These are phyloP conservation scores for Pseudocercospora musae DNA, from an alignment of 2,329 filamentous ascomycete genomes.

Conservation along the genomic window DNA sequence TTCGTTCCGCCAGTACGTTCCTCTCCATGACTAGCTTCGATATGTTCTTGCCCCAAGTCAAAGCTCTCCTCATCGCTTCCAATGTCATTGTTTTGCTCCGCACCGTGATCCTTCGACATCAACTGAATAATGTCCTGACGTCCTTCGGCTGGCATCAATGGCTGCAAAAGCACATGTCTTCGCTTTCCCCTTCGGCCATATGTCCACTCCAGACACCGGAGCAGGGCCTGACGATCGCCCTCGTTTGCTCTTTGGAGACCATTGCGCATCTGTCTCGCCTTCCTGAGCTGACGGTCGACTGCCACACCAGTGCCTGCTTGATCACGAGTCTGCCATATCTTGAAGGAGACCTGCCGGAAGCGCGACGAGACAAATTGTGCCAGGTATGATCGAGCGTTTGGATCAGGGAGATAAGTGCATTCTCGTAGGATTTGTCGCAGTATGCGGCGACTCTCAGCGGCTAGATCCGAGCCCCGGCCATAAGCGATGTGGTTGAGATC, in stretches of 20 bases:
- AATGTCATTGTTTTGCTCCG: neutral
- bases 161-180: slow-evolving; percentile 46
- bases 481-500: slow-evolving; percentile 4
- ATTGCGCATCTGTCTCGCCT: slow-evolving; percentile 45
- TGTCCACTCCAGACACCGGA: slow-evolving; percentile 52
- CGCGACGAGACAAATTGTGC: slow-evolving; percentile 46
- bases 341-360: slow-evolving; percentile 40
- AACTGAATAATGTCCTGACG: neutral
- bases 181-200: slow-evolving; percentile 58
- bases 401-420: slow-evolving; percentile 59
- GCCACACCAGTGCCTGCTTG: slow-evolving; percentile 14
- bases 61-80: neutral
- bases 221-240: slow-evolving; percentile 51
- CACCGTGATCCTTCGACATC: neutral
- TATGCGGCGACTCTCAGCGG: slow-evolving; percentile 41
- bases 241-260: slow-evolving; percentile 53
- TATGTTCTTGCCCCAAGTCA: neutral
- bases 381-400: slow-evolving; percentile 51
- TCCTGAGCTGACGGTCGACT: slow-evolving; percentile 21
- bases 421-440: slow-evolving; percentile 58
- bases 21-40: neutral
- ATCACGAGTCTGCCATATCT: slow-evolving; percentile 18
- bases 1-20: neutral
- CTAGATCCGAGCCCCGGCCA: slow-evolving; percentile 12
- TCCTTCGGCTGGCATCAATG: slow-evolving; percentile 15